Evolutionary conservation across 495 filamentous ascomycete genomes (phyloP).

Genomic region (Hypoxylon intermedium): DNA sequence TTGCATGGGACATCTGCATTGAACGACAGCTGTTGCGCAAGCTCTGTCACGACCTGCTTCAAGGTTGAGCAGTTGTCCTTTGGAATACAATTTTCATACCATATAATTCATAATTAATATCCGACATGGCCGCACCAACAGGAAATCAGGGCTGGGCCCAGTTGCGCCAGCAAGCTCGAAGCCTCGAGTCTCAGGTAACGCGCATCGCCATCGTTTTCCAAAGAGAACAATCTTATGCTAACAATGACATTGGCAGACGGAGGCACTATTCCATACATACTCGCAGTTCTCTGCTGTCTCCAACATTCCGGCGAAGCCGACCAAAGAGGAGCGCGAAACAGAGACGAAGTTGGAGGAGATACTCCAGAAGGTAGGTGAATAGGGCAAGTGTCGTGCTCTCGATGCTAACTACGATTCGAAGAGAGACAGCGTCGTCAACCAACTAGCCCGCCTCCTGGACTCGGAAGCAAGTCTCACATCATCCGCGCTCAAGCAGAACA

Average conservation of each 20-base stretch:
- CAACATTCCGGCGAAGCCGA: constrained; percentile 80
- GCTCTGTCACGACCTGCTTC: not conserved
- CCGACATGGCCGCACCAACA: constrained; percentile 73
- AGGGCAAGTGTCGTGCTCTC: no score
- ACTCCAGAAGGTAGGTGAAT: constrained; percentile 75
- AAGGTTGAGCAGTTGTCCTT: constrained; percentile 11
- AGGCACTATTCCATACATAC: constrained; percentile 91
- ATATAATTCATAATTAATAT: not conserved
- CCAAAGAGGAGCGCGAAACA: constrained; percentile 80
- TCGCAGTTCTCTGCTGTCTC: constrained; percentile 88
- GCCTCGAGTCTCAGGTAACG: constrained; percentile 89
- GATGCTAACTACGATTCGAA: constrained; percentile 45
- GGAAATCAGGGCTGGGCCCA: constrained; percentile 88
- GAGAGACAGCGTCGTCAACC: constrained; percentile 81
- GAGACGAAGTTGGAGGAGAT: constrained; percentile 86
- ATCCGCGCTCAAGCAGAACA: constrained; percentile 92
- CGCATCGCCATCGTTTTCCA: not conserved
- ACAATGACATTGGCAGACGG: constrained; percentile 66
- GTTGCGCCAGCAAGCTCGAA: constrained; percentile 89
- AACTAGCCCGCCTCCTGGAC: constrained; percentile 89
- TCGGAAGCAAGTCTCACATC: constrained; percentile 88
- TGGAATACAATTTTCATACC: constrained; percentile 10
- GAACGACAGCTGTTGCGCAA: constrained; percentile 13
- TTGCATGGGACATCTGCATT: constrained; percentile 10
- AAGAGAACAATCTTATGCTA: constrained; percentile 8